Evolutionary conservation across 2,329 filamentous ascomycete species (phyloP).

Genomic region (Capronia epimyces): DNA sequence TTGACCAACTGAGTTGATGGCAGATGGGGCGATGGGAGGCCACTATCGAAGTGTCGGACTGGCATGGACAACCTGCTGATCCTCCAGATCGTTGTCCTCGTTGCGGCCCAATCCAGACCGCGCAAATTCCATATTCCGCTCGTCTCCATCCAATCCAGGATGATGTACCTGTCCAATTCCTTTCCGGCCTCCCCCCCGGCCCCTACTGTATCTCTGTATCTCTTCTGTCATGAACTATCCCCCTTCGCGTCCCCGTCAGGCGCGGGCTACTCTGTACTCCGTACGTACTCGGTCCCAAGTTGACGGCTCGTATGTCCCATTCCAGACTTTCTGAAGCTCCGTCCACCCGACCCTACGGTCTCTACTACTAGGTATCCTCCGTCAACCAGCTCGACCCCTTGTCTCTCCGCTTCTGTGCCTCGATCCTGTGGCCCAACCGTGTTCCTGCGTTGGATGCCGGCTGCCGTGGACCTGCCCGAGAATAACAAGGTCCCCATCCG

Average conservation of each 20-base stretch:
- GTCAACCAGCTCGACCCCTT: not conserved
- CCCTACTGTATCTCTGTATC: not conserved
- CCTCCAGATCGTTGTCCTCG: not conserved
- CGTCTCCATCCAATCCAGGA: not conserved
- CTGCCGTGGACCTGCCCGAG: not conserved
- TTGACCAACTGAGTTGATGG: no score
- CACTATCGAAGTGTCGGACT: not conserved
- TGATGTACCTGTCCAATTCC: not conserved
- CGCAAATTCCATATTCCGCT: not conserved
- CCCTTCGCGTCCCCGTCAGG: not conserved
- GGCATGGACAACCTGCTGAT: not conserved
- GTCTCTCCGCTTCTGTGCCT: not conserved
- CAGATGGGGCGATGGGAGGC: not conserved
- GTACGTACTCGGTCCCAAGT: not conserved
- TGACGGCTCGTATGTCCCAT: not conserved
- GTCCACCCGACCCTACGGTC: not conserved
- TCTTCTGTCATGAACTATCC: not conserved
- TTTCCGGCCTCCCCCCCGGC: not conserved
- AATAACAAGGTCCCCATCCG: not conserved
- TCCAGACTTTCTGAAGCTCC: not conserved
- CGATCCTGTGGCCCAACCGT: not conserved
- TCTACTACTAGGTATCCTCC: not conserved
- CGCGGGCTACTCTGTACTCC: not conserved
- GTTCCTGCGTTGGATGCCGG: not conserved
- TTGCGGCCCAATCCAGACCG: not conserved